Evolutionary conservation across 2,329 filamentous ascomycete genomes (phyloP).

Genomic region (Ilyonectria destructans): DNA sequence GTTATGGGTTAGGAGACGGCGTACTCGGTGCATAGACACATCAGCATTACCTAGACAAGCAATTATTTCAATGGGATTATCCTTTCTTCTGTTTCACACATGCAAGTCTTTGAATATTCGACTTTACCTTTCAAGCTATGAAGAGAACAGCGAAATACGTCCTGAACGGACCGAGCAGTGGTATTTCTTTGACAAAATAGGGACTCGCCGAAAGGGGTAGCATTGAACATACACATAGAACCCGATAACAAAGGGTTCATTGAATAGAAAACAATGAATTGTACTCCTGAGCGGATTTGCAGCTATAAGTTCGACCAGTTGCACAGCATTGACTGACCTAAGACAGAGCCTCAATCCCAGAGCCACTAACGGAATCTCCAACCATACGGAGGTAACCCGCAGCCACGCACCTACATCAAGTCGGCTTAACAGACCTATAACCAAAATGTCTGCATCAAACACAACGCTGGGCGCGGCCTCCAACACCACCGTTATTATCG

Average conservation of each 20-base stretch:
- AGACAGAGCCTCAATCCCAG: slow-evolving; percentile 19
- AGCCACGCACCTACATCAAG: background rate
- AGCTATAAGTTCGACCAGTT: background rate
- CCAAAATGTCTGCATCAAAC: no score
- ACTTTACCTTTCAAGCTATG: background rate
- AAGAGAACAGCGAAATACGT: no score
- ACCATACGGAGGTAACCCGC: background rate
- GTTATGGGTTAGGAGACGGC: slow-evolving; percentile 12
- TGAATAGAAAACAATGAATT: background rate
- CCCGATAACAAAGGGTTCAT: slow-evolving; percentile 1
- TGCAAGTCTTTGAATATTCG: background rate
- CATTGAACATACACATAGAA: background rate
- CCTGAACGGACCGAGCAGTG: no score
- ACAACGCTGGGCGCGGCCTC: no score
- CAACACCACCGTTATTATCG: background rate
- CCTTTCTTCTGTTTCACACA: background rate
- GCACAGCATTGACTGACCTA: background rate
- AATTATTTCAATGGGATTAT: background rate
- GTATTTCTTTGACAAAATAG: background rate
- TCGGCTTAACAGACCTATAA: no score
- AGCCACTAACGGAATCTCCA: background rate
- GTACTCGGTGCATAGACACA: slow-evolving; percentile 4
- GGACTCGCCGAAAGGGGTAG: background rate
- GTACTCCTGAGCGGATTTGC: background rate
- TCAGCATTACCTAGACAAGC: slow-evolving; percentile 10